Percentiles rank a stretch among this genome's conserved stretches.
Conservation (phyloP, 2,329 filamentous ascomycete genomes). For the Orbilia blumenaviensis region DNA sequence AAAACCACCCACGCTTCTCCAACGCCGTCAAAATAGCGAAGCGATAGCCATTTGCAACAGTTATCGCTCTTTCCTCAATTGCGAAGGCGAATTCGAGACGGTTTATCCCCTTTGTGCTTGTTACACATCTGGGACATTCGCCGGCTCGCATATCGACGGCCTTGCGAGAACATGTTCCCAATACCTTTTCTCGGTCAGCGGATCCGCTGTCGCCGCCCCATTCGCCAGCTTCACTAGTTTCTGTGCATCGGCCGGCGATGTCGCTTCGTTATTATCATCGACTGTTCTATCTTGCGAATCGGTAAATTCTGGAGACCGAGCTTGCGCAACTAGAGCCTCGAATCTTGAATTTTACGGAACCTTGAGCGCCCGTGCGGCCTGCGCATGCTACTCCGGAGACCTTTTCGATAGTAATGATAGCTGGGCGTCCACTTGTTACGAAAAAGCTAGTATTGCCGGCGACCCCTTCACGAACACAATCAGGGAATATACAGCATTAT, state of each 20-base stretch:
- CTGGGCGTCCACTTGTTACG: slow-evolving; percentile 15
- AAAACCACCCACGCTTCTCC: slow-evolving; percentile 14
- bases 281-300: slow-evolving; percentile 20
- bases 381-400: slow-evolving; percentile 27
- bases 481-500: slow-evolving; percentile 20
- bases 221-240: slow-evolving; percentile 26
- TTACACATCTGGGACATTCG: slow-evolving; percentile 30
- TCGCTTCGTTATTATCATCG: not conserved
- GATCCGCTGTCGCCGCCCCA: not conserved
- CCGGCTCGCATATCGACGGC: slow-evolving; percentile 17
- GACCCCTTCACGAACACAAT: not conserved
- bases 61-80: slow-evolving; percentile 10
- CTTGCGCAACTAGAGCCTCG: slow-evolving; percentile 2
- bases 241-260: slow-evolving; percentile 23
- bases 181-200: slow-evolving; percentile 9
- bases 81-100: slow-evolving; percentile 18
- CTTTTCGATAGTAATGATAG: slow-evolving; percentile 8
- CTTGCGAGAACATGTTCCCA: slow-evolving; percentile 11
- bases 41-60: not conserved
- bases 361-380: slow-evolving; percentile 28
- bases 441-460: slow-evolving; percentile 6
- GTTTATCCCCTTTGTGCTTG: slow-evolving; percentile 27
- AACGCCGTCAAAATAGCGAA: slow-evolving; percentile 17
- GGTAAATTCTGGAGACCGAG: not conserved
- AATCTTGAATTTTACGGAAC: slow-evolving; percentile 17